These are phyloP conservation scores for Macrolepiota dolichaula DNA, from an alignment of 768 basidiomycete genomes.

Conservation along the genomic window DNA sequence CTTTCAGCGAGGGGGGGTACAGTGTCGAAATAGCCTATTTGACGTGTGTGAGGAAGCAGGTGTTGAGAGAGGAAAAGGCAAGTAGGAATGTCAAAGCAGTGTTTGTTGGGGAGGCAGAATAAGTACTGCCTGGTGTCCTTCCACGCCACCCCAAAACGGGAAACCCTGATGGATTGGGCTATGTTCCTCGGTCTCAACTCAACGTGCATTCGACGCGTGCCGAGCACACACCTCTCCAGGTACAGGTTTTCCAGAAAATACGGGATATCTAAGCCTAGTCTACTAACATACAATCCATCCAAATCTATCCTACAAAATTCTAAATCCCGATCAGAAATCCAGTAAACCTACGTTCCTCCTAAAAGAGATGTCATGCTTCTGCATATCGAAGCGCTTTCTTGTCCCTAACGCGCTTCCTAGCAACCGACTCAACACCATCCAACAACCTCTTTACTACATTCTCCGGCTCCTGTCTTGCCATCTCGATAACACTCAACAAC, in stretches of 20 bases:
- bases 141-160: not conserved
- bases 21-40: not conserved
- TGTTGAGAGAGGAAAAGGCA: not conserved
- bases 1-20: not conserved
- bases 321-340: not conserved
- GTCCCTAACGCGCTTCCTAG: no score
- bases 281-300: not conserved
- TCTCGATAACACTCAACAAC: conserved; percentile 86
- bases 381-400: no score
- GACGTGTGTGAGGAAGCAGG: not conserved
- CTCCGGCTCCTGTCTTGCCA: conserved; percentile 94
- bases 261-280: not conserved
- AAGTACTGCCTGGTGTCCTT: not conserved
- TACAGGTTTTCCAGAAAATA: not conserved
- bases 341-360: conserved; percentile 26
- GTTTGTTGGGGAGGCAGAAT: not conserved
- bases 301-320: conserved; percentile 1
- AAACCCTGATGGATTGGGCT: not conserved
- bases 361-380: conserved; percentile 30
- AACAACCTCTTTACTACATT: conserved; percentile 71
- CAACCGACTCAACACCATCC: conserved; percentile 27
- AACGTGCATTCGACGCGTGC: not conserved
- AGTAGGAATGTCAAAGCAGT: not conserved
- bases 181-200: not conserved
- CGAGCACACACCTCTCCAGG: not conserved